Percentiles rank a stretch among this genome's conserved stretches.
These are phyloP conservation scores for Phragmites australis DNA, from an alignment of 176 grass and related monocot species.

Conservation along the genomic window DNA sequence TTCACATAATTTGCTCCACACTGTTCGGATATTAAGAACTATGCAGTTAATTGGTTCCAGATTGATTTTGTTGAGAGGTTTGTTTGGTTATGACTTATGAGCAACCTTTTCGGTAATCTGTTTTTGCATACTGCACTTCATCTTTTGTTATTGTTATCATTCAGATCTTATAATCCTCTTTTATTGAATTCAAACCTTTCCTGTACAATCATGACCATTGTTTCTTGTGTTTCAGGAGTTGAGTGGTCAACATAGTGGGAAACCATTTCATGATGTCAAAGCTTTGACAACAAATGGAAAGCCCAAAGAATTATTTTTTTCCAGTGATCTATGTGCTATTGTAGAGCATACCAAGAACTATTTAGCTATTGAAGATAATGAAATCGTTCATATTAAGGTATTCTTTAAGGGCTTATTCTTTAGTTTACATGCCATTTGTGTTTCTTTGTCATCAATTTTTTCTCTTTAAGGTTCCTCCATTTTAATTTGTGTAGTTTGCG, in stretches of 20 bases:
- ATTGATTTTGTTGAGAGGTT: too few species aligned
- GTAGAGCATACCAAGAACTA: constrained; percentile 97
- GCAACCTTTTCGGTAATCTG: background rate
- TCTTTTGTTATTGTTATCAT: background rate
- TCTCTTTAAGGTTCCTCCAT: background rate
- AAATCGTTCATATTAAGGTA: constrained; percentile 96
- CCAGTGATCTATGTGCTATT: constrained; percentile 93
- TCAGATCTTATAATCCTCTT: background rate
- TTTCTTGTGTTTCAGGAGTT: constrained; percentile 57
- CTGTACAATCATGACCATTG: background rate
- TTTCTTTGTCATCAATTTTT: too few species aligned
- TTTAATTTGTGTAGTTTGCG: too few species aligned
- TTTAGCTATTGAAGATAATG: constrained; percentile 81
- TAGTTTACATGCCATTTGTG: constrained; percentile 1
- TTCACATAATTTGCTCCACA: too few species aligned
- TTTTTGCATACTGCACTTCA: background rate
- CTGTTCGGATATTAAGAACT: background rate
- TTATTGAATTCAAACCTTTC: background rate
- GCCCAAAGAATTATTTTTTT: constrained; percentile 91
- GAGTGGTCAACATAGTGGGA: constrained; percentile 52
- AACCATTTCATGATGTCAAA: constrained; percentile 83
- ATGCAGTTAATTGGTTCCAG: background rate
- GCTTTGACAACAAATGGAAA: constrained; percentile 69
- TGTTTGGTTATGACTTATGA: background rate
- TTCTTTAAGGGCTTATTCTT: constrained; percentile 4